Conservation (phyloP, 306 rosid species). For the Casuarina equisetifolia region DNA sequence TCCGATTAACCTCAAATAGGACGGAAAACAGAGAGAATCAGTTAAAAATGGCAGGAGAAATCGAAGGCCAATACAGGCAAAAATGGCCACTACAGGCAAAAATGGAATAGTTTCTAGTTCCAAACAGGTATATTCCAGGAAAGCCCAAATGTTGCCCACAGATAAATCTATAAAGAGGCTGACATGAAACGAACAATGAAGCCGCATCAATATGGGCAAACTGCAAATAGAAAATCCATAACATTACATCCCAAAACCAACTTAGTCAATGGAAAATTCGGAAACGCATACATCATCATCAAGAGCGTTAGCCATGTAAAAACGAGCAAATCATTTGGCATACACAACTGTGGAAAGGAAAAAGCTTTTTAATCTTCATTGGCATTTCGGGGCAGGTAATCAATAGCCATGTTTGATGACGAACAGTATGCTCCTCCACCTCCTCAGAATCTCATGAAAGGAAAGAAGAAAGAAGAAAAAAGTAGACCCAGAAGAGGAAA, state of each 20-base stretch:
- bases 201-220: not conserved
- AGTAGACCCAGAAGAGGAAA: slow-evolving; percentile 2
- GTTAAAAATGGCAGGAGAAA: slow-evolving; percentile 1
- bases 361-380: slow-evolving; percentile 23
- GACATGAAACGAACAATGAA: not conserved
- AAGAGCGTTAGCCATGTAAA: slow-evolving; percentile 19
- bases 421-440: slow-evolving; percentile 27
- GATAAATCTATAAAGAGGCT: not conserved
- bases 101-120: slow-evolving; percentile 7
- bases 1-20: slow-evolving; percentile 20
- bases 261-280: slow-evolving; percentile 24
- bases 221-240: not conserved
- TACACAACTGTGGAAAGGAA: slow-evolving; percentile 26
- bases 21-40: slow-evolving; percentile 19
- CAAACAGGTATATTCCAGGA: not conserved
- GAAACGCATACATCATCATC: slow-evolving; percentile 31
- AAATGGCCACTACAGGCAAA: slow-evolving; percentile 1
- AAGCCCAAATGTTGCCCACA: not conserved
- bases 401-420: slow-evolving; percentile 37
- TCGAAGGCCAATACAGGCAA: slow-evolving; percentile 9
- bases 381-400: slow-evolving; percentile 19
- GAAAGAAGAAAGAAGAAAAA: not conserved
- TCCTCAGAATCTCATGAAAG: slow-evolving; percentile 30
- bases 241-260: not conserved
- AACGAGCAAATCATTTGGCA: slow-evolving; percentile 25